Evolutionary conservation across 768 basidiomycete species (phyloP), one percentile per base, ranked within the genome.

Genomic region (Exsudoporus frostii): DNA sequence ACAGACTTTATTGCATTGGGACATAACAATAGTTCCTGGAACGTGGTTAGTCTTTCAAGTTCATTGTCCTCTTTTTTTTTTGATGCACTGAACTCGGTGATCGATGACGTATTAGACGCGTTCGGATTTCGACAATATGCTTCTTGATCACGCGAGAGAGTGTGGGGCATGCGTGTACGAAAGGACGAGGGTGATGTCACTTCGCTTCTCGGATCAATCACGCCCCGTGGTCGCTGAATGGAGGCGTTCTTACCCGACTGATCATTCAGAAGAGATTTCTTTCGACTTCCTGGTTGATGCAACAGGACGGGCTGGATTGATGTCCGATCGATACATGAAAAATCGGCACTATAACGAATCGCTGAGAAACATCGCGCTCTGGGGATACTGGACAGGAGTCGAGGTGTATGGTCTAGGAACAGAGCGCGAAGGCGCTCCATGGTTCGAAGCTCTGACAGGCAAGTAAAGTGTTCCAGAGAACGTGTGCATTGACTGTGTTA

Each of bases 241-340:
- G 76, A 44, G 36, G 38, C 51, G 25, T 22, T 51, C 56, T 22
- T 30, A n/a, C 48, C 46, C 52, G 14, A 65, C 61, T 24, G 63
- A 45, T 30, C 50, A 70, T 43, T 73, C 72, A 9, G 80, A 84
- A 10, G 75, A 74, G 25, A 86, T 84, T 15, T 73, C 74, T 1
- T 91, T 90, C 52, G 79, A 81, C 40, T 82, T 84, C 59, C 65
- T 91, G 24, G 77, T 90, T 20, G 88, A 91, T 63, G 88, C 88
- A 8, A 83, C 83, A 14, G 88, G 88, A 37, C 80, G 88, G n/a
- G 73, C 79, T 1, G 88, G 88, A 1, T 60, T 91, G 47, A 73
- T 91, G 69, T 88, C 86, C 7, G 82, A 80, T 13, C 78, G 74
- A 42, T 88, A 89, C n/a, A 69, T 89, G 25, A 84, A 84, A 63